A percentile compares a stretch with the other conserved stretches of the same genome.
These are phyloP conservation scores for Backusella tarrabulga DNA, from an alignment of 192 early-diverging fungal species.

Conservation along the genomic window DNA sequence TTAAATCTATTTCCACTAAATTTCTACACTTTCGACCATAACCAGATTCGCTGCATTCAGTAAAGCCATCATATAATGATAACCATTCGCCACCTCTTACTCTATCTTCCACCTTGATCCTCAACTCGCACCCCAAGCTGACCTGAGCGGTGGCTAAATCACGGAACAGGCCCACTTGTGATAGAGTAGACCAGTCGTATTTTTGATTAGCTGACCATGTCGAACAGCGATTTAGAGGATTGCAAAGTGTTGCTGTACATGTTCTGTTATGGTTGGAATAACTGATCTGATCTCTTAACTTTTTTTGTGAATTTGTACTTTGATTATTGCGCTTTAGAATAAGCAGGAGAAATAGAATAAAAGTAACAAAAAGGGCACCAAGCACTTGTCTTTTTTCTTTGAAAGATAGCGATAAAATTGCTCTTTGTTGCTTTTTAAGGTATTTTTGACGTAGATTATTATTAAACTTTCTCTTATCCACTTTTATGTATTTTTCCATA, in stretches of 20 bases:
- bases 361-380: not conserved
- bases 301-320: not conserved
- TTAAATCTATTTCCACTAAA: constrained; percentile 3
- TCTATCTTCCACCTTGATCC: constrained; percentile 12
- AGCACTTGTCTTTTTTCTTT: not conserved
- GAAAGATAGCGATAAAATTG: not conserved
- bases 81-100: constrained; percentile 8
- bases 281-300: constrained; percentile 1
- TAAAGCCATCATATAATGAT: not conserved
- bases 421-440: not conserved
- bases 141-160: constrained; percentile 25
- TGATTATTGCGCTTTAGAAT: not conserved
- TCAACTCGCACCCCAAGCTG: constrained; percentile 8
- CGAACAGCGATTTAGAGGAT: constrained; percentile 21
- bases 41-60: not conserved
- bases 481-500: not conserved
- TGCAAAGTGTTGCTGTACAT: constrained; percentile 23
- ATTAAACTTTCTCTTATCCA: not conserved
- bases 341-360: not conserved
- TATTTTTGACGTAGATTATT: not conserved
- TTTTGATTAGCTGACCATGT: constrained; percentile 15
- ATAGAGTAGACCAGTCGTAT: constrained; percentile 15
- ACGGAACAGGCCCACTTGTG: constrained; percentile 19
- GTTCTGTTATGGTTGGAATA: not conserved
- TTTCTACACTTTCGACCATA: constrained; percentile 14